Conservation (phyloP, 345 rosid species). For the Gossypium anomalum region DNA sequence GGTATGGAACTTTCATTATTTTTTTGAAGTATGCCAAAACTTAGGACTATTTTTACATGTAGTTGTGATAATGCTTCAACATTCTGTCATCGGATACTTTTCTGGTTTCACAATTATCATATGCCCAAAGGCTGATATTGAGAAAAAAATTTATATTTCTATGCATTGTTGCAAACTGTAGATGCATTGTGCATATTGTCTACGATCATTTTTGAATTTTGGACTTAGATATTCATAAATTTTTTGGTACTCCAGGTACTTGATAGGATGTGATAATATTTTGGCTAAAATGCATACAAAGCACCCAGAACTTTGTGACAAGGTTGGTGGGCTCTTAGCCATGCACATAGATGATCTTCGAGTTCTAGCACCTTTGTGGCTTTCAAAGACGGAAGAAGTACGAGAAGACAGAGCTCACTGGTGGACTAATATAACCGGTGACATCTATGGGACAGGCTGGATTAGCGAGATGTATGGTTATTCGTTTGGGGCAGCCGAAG, state of each 20-base stretch:
- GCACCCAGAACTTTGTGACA: conserved; percentile 83
- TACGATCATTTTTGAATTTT: background rate
- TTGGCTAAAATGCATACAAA: conserved; percentile 77
- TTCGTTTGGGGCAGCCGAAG: conserved; percentile 99
- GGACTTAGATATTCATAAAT: background rate
- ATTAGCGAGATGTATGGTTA: conserved; percentile 99
- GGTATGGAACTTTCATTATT: conserved; percentile 35
- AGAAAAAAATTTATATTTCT: background rate
- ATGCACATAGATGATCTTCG: conserved; percentile 97
- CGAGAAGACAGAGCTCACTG: conserved; percentile 91
- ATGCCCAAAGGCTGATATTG: background rate
- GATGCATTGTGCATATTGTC: background rate
- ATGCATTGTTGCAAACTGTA: background rate
- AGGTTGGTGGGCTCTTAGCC: conserved; percentile 97
- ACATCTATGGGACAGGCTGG: conserved; percentile 91
- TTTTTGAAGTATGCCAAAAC: background rate
- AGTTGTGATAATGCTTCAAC: background rate
- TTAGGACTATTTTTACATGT: background rate
- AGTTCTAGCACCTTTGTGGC: conserved; percentile 89
- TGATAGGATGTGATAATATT: conserved; percentile 89
- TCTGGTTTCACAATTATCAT: background rate
- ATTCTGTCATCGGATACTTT: background rate
- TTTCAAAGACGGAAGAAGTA: conserved; percentile 94
- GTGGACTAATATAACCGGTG: conserved; percentile 96
- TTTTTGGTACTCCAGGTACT: conserved; percentile 48